Conservation (phyloP, 805 yeast species). For the Suhomyces sp. region DNA sequence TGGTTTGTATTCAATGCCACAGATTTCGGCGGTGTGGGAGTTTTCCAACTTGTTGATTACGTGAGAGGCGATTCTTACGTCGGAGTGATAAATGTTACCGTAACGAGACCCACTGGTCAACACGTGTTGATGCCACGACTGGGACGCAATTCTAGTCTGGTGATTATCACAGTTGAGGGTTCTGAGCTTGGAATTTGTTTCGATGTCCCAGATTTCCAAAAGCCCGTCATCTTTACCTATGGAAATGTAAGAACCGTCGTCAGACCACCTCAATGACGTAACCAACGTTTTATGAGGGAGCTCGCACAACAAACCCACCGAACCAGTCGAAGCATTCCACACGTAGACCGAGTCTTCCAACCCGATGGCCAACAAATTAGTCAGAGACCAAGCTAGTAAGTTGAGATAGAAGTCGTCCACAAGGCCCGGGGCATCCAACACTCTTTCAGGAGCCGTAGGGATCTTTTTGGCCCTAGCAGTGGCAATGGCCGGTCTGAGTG, state of each 20-base stretch:
- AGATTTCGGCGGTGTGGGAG: constrained; percentile 79
- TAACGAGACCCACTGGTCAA: constrained; percentile 84
- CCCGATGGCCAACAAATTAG: constrained; percentile 84
- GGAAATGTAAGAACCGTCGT: constrained; percentile 81
- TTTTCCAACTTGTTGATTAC: constrained; percentile 51
- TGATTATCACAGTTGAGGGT: constrained; percentile 69
- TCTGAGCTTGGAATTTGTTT: constrained; percentile 66
- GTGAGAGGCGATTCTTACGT: constrained; percentile 82
- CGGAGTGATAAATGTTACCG: constrained; percentile 84
- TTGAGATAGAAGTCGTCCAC: constrained; percentile 90
- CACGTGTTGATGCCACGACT: constrained; percentile 79
- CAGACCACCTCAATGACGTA: constrained; percentile 84
- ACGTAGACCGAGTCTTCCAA: constrained; percentile 78
- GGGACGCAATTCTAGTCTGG: constrained; percentile 71
- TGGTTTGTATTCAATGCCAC: constrained; percentile 81
- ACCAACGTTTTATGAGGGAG: constrained; percentile 46
- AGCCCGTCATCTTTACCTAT: constrained; percentile 82
- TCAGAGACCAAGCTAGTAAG: constrained; percentile 81
- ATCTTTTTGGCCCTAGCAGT: constrained; percentile 71
- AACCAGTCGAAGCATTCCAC: constrained; percentile 87
- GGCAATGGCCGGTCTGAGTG: constrained; percentile 49
- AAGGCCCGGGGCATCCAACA: constrained; percentile 93
- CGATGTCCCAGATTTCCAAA: constrained; percentile 92
- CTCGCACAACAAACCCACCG: constrained; percentile 67
- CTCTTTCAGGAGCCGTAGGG: constrained; percentile 87